Base-by-base conservation (phyloP, 495 filamentous ascomycete genomes). In the Entonaema liquescens region DNA sequence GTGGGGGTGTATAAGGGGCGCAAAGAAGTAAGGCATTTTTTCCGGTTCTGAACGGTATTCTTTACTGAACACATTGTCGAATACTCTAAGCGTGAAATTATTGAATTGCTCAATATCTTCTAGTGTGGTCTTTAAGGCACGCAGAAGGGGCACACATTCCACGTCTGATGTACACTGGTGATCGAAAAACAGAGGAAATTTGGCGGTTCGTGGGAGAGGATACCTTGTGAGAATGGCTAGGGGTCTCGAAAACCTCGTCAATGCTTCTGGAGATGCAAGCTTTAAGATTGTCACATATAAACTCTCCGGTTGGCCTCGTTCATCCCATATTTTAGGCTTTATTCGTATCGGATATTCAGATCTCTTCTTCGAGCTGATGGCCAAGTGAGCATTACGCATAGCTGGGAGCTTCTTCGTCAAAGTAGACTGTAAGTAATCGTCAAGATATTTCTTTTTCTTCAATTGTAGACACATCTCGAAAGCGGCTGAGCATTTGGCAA, bases 371-470 rank as follows among this genome's bases (percentile, higher is more conserved):
- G 86, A 89, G 63, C 89, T 91, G 49, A 98, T 82, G 0, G 96
- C 94, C 13, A 99, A 81, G n/a, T 88, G 86, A 1, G 96, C 94
- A 78, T 98, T 98, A 47, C 93, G 86, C 93, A 97, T 97, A 6
- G 83, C 87, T 2, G 93, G 94, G 2, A 94, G 80, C 42, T 88
- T 83, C 70, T 91, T 95, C 25, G 85, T 88, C 62, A 91, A 92
- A 2, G 86, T 87, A 0, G 95, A 92, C 57, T 89, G 82, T 8
- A 98, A 83, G 72, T 93, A 79, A 5, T 87, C 85, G 78, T 97
- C 89, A 0, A 99, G 79, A 64, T 92, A 87, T 8, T 85, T 84
- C 42, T 85, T 83, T 62, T 87, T 86, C 25, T 90, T 83, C 5
- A 99, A 85, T 59, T 88, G 62, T 2, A 95, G 68, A 71, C 94